Base-by-base conservation (phyloP, 23 red algal species). In the Pyropia yezoensis region DNA sequence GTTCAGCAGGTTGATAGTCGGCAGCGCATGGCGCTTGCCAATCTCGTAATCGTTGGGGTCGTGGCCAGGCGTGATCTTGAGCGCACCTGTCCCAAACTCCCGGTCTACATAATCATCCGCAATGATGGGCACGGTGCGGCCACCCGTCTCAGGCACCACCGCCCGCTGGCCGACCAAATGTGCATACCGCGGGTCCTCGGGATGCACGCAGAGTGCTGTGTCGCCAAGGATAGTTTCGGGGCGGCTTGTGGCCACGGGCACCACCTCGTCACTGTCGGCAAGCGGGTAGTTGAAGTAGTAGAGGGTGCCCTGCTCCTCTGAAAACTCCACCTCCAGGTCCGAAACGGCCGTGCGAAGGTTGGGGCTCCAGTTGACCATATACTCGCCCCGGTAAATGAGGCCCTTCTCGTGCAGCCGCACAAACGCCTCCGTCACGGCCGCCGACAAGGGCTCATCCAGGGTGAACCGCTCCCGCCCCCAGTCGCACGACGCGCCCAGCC, bases 301-400 rank as follows among this genome's bases (percentile, higher is more conserved):
- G 45, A 97, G 80, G n/a, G 66, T 88, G 16, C 93, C 93, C 24
- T 79, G 63, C 71, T 97, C 93, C 50, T 97, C 93, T 1, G 14
- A 26, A 66, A 90, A 89, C 25, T 97, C 93, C 28, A 97, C 93
- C 71, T 97, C 93, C 61, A 97, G 67, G 66, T 97, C 93, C 54
- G 76, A 83, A 27, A 97, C 93, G 3, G 93, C 93, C 19, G 93
- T 97, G n/a, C 73, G 67, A 17, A 97, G 74, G 14, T 50, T 85
- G 21, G 93, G 93, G 58, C 85, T 90, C 93, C 93, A 97, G 54
- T 97, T 97, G 8, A 97, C 93, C 85, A 97, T 90, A 57, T 97
- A 97, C 22, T 70, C 52, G 8, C 93, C 93, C 52, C 77, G 80
- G 63, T 97, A 97, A 23, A 97, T 74, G 57, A 90, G 63, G 27